Conservation (phyloP, 2,329 filamentous ascomycete genomes). For the Bipolaris oryzae region DNA sequence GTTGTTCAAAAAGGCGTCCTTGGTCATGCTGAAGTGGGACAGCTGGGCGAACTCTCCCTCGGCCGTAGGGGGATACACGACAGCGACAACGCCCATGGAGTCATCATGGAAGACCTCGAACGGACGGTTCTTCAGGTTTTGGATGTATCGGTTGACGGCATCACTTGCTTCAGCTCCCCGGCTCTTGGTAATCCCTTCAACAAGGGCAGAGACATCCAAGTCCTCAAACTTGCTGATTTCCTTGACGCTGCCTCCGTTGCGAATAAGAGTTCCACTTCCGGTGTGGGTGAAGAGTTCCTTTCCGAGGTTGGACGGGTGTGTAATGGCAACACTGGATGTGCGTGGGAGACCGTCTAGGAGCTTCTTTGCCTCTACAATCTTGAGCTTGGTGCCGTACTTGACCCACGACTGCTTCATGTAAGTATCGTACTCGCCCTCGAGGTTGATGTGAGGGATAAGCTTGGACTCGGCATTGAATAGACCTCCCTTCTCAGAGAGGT, state of each 20-base stretch:
- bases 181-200: slow-evolving; percentile 81
- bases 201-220: slow-evolving; percentile 78
- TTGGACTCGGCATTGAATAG: slow-evolving; percentile 93
- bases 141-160: slow-evolving; percentile 85
- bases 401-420: slow-evolving; percentile 96
- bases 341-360: slow-evolving; percentile 85
- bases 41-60: slow-evolving; percentile 77
- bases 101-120: slow-evolving; percentile 97
- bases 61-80: slow-evolving; percentile 77
- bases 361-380: slow-evolving; percentile 98
- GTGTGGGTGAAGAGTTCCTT: slow-evolving; percentile 97
- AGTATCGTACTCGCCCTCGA: slow-evolving; percentile 93
- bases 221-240: slow-evolving; percentile 73
- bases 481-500: slow-evolving; percentile 97
- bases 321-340: slow-evolving; percentile 94
- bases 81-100: slow-evolving; percentile 86
- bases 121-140: slow-evolving; percentile 73
- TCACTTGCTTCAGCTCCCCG: slow-evolving; percentile 79
- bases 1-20: slow-evolving; percentile 92
- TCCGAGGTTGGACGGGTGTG: slow-evolving; percentile 92
- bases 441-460: slow-evolving; percentile 96
- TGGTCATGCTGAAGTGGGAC: slow-evolving; percentile 90
- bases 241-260: slow-evolving; percentile 87
- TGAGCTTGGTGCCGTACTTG: slow-evolving; percentile 89
- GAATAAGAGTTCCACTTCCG: slow-evolving; percentile 89